Conservation (phyloP, 345 rosid species). For the Pugionium dolabratum region DNA sequence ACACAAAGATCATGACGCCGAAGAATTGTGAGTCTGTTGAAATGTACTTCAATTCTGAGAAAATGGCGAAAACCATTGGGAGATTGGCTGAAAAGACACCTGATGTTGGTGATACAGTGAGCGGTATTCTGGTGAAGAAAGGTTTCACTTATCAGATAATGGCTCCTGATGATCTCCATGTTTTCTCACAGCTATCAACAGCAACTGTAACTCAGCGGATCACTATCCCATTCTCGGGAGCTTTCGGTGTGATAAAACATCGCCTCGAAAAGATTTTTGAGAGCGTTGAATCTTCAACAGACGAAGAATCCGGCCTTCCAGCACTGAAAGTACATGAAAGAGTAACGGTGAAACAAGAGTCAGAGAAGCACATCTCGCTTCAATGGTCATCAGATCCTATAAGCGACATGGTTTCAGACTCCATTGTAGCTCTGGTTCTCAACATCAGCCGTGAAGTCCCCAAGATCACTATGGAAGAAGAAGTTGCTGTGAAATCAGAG, state of each 20-base stretch:
- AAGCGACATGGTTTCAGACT: slow-evolving; percentile 93
- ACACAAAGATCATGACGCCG: slow-evolving; percentile 77
- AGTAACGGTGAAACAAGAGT: slow-evolving; percentile 78
- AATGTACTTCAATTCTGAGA: slow-evolving; percentile 79
- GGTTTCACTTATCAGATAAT: slow-evolving; percentile 94
- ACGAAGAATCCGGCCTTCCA: slow-evolving; percentile 72
- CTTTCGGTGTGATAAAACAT: slow-evolving; percentile 77
- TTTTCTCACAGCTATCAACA: slow-evolving; percentile 91
- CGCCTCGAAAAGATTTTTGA: slow-evolving; percentile 84
- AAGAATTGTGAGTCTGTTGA: slow-evolving; percentile 94
- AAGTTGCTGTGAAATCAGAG: slow-evolving; percentile 53
- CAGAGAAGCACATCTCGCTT: slow-evolving; percentile 78
- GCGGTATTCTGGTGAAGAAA: slow-evolving; percentile 86
- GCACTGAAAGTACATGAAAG: slow-evolving; percentile 64
- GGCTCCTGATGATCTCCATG: slow-evolving; percentile 95
- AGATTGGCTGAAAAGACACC: slow-evolving; percentile 84
- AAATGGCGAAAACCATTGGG: slow-evolving; percentile 92
- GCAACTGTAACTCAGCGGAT: slow-evolving; percentile 80
- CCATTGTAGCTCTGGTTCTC: slow-evolving; percentile 77
- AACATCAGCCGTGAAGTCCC: slow-evolving; percentile 79
- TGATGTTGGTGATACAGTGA: slow-evolving; percentile 71
- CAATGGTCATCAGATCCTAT: slow-evolving; percentile 89
- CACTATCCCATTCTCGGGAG: slow-evolving; percentile 74
- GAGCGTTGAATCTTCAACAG: slow-evolving; percentile 69
- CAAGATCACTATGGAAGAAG: slow-evolving; percentile 54